Evolutionary conservation across 306 rosid species (phyloP).

Genomic region (Pterocarpus santalinus): DNA sequence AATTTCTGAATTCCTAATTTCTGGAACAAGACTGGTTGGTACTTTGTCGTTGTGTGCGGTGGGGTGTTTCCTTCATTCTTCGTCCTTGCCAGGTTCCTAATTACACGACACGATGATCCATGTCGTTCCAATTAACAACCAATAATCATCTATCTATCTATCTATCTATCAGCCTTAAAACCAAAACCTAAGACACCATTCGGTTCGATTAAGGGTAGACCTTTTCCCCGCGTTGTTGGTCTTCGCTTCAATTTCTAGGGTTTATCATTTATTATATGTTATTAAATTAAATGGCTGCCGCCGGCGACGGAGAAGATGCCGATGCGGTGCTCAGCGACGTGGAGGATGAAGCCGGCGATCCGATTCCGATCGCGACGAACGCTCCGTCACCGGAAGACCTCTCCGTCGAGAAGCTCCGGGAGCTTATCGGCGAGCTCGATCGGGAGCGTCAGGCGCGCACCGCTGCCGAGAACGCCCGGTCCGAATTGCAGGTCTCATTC

Average conservation of each 20-base stretch:
- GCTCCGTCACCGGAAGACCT: slow-evolving; percentile 63
- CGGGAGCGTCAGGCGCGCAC: slow-evolving; percentile 82
- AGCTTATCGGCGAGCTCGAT: slow-evolving; percentile 85
- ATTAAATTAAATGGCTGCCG: slow-evolving; percentile 67
- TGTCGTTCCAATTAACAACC: background rate
- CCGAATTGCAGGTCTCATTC: slow-evolving; percentile 76
- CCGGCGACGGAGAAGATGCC: slow-evolving; percentile 62
- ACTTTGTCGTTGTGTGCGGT: background rate
- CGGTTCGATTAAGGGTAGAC: background rate
- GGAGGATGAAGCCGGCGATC: slow-evolving; percentile 80
- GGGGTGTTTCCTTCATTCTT: background rate
- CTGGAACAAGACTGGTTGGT: background rate
- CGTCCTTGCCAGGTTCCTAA: background rate
- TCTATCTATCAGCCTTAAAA: background rate
- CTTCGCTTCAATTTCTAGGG: slow-evolving; percentile 55
- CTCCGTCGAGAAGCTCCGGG: slow-evolving; percentile 68
- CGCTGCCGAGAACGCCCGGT: slow-evolving; percentile 75
- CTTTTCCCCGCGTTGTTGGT: background rate
- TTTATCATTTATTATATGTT: slow-evolving; percentile 43
- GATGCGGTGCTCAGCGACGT: slow-evolving; percentile 96
- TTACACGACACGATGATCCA: background rate
- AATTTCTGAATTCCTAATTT: background rate
- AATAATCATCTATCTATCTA: slow-evolving; percentile 15
- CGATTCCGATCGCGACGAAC: slow-evolving; percentile 53
- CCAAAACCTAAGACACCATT: slow-evolving; percentile 2